Evolutionary conservation across 2,329 filamentous ascomycete species (phyloP).

Genomic region (Teratosphaeria destructans): DNA sequence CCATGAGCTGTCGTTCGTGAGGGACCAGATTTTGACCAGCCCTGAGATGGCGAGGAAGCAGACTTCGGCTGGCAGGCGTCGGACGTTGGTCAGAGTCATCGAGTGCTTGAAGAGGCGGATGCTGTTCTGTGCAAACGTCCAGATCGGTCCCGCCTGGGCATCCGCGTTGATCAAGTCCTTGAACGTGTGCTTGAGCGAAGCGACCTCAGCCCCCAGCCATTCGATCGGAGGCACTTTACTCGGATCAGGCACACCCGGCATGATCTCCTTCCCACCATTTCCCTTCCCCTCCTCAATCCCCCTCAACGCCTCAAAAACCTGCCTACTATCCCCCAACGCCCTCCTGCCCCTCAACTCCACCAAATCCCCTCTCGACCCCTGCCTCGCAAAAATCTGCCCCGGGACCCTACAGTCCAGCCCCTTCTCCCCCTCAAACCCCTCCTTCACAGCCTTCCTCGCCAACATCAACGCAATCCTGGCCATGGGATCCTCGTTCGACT

Average conservation of each 20-base stretch:
- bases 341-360: conserved; percentile 11
- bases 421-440: conserved; percentile 21
- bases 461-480: conserved; percentile 19
- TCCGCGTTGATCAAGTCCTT: conserved; percentile 6
- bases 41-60: conserved; percentile 25
- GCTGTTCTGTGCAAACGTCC: conserved; percentile 14
- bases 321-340: conserved; percentile 16
- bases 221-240: conserved; percentile 8
- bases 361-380: conserved; percentile 17
- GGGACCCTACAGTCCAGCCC: conserved; percentile 22
- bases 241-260: not conserved
- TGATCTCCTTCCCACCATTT: conserved; percentile 1
- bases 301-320: conserved; percentile 19
- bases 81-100: conserved; percentile 6
- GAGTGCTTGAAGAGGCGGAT: conserved; percentile 18
- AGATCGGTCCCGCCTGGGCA: conserved; percentile 8
- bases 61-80: conserved; percentile 17
- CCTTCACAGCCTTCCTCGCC: conserved; percentile 22
- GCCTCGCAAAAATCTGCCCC: conserved; percentile 24
- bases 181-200: conserved; percentile 15
- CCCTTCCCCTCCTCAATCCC: conserved; percentile 1
- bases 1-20: conserved; percentile 8
- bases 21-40: conserved; percentile 18
- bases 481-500: conserved; percentile 18
- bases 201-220: conserved; percentile 13